Evolutionary conservation across 345 rosid genomes (phyloP).

Genomic region (Boechera divaricarpa): DNA sequence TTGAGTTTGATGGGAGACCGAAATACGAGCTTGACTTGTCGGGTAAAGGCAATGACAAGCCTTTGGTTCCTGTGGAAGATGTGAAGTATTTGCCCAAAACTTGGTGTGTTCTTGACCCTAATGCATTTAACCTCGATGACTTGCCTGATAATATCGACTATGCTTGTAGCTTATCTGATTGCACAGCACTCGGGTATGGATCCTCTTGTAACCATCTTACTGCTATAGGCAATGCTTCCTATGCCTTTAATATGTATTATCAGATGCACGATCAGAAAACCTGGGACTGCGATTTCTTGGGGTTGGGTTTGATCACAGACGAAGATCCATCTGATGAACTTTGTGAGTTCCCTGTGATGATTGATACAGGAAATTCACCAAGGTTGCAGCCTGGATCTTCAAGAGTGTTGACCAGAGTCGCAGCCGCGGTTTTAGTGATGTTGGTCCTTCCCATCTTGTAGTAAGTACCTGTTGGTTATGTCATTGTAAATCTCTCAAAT

Average conservation of each 20-base stretch:
- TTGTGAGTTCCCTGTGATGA: conserved; percentile 77
- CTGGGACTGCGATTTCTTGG: conserved; percentile 79
- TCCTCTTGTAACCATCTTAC: conserved; percentile 73
- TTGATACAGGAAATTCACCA: conserved; percentile 46
- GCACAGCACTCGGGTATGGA: conserved; percentile 77
- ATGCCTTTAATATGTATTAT: conserved; percentile 83
- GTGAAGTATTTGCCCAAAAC: conserved; percentile 56
- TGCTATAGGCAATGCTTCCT: conserved; percentile 71
- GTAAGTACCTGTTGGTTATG: neutral
- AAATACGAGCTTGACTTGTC: conserved; percentile 65
- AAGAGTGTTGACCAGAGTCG: conserved; percentile 20
- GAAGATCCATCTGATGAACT: conserved; percentile 65
- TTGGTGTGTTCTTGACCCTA: conserved; percentile 71
- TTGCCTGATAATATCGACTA: conserved; percentile 60
- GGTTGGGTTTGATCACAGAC: conserved; percentile 58
- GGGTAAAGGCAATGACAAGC: conserved; percentile 47
- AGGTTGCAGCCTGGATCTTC: conserved; percentile 27
- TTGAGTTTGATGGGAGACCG: conserved; percentile 65
- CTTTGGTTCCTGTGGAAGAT: conserved; percentile 59
- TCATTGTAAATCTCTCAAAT: conserved; percentile 26
- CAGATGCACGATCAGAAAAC: conserved; percentile 62
- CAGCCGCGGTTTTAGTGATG: conserved; percentile 22
- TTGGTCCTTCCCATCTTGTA: conserved; percentile 35
- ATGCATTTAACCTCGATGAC: conserved; percentile 46
- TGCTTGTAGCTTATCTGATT: conserved; percentile 76